Evolutionary conservation across 331 rosid species (phyloP).

Genomic region (Prunus yedoensis): DNA sequence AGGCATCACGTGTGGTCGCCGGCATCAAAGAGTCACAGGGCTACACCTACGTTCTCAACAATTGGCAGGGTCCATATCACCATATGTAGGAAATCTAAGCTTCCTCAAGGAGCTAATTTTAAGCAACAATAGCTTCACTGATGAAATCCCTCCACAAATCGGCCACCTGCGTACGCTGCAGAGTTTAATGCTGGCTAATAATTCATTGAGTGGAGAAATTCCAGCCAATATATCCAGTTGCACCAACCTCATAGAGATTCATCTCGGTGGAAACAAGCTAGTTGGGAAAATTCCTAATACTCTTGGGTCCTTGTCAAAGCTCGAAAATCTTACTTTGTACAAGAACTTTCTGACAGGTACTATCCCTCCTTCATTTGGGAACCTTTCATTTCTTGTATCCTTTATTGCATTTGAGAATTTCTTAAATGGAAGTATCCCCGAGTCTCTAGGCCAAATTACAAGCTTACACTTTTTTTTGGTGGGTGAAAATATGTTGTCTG

Average conservation of each 20-base stretch:
- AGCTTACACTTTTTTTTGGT: neutral
- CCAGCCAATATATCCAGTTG: constrained; percentile 19
- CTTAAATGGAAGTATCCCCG: constrained; percentile 20
- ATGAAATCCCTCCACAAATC: constrained; percentile 1
- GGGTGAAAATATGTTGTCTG: constrained; percentile 11
- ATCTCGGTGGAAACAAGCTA: constrained; percentile 7
- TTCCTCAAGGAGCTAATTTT: constrained; percentile 10
- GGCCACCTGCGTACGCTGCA: constrained; percentile 12
- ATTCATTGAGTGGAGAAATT: constrained; percentile 20
- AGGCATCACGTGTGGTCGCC: constrained; percentile 16
- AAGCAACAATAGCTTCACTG: constrained; percentile 7
- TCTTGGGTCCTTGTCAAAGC: constrained; percentile 1
- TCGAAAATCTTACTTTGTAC: neutral
- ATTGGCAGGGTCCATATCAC: constrained; percentile 9
- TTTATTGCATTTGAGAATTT: neutral
- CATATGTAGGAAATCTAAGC: constrained; percentile 19
- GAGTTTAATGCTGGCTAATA: neutral
- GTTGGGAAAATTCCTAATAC: constrained; percentile 9
- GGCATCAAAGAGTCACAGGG: constrained; percentile 11
- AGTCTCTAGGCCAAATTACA: constrained; percentile 6
- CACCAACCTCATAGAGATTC: constrained; percentile 5
- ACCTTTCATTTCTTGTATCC: neutral
- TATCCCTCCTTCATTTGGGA: constrained; percentile 14
- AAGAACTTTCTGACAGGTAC: constrained; percentile 7
- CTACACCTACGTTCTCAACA: neutral